These are phyloP conservation scores for Jacaranda mimosifolia DNA, from an alignment of 257 asterid genomes.

Conservation along the genomic window DNA sequence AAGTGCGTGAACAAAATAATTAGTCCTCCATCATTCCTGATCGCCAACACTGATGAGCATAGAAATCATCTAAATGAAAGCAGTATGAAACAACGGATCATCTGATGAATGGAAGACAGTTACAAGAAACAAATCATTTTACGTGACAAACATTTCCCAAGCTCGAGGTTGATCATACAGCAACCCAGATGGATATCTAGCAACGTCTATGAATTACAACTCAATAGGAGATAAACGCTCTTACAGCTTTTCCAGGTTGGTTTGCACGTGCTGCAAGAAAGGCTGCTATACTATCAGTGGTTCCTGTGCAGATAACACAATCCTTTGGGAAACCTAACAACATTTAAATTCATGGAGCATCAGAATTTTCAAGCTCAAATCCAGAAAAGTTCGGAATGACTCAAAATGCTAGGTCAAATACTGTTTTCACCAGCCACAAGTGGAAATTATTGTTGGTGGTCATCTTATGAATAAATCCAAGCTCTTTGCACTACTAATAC, in stretches of 20 bases:
- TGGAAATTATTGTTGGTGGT: slow-evolving; percentile 12
- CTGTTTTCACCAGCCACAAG: neutral
- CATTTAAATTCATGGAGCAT: slow-evolving; percentile 18
- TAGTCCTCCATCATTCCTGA: neutral
- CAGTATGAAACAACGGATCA: neutral
- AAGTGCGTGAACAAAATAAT: neutral
- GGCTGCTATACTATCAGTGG: slow-evolving; percentile 97
- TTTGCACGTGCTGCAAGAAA: slow-evolving; percentile 89
- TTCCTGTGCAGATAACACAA: slow-evolving; percentile 89
- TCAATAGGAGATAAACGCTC: slow-evolving; percentile 28
- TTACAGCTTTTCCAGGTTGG: slow-evolving; percentile 92
- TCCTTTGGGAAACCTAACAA: slow-evolving; percentile 72
- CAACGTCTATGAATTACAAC: neutral
- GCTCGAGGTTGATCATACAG: neutral
- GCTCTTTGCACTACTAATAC: slow-evolving; percentile 7
- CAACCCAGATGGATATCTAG: neutral
- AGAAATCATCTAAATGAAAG: neutral
- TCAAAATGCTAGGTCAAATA: neutral
- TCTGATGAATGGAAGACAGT: neutral
- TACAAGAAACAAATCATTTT: neutral
- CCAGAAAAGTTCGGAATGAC: neutral
- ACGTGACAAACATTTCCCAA: neutral
- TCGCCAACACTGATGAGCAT: neutral
- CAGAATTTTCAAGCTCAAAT: neutral
- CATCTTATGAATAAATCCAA: neutral